A percentile compares a stretch with the other conserved stretches of the same genome.
These are phyloP conservation scores for Nicotiana noctiflora DNA, from an alignment of 257 asterid species.

Conservation along the genomic window DNA sequence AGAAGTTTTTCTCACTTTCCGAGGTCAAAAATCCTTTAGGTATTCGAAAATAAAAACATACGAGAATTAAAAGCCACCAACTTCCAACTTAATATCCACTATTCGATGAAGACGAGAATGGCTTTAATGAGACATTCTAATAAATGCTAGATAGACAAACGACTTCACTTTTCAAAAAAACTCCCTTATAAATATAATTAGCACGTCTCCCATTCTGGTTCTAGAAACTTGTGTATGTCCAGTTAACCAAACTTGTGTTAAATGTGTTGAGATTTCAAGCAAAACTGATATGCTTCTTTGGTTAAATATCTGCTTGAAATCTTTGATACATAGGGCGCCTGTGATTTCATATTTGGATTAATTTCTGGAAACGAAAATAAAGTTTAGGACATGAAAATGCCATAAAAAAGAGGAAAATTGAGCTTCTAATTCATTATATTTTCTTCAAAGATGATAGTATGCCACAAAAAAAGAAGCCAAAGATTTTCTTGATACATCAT, in stretches of 20 bases:
- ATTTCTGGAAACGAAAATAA: background rate
- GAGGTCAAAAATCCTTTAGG: no score
- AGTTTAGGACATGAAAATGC: background rate
- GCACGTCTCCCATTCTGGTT: background rate
- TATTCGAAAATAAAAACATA: no score
- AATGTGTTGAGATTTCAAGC: no score
- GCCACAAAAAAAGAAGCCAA: background rate
- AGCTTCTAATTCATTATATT: background rate
- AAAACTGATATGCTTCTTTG: no score
- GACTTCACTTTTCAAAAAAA: background rate
- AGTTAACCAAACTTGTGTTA: no score
- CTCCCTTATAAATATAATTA: background rate
- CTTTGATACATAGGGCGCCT: no score
- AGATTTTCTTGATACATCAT: background rate
- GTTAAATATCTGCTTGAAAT: no score
- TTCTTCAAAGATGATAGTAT: background rate
- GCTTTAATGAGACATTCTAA: background rate
- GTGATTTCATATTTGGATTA: no score
- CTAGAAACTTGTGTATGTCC: background rate
- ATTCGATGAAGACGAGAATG: background rate
- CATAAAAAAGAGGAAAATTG: background rate
- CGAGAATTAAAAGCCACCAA: background rate
- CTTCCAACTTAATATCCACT: background rate
- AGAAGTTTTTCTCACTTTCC: no score
- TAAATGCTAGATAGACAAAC: background rate